These are phyloP conservation scores for Styphnolobium japonicum DNA, from an alignment of 306 rosid genomes.

Conservation along the genomic window DNA sequence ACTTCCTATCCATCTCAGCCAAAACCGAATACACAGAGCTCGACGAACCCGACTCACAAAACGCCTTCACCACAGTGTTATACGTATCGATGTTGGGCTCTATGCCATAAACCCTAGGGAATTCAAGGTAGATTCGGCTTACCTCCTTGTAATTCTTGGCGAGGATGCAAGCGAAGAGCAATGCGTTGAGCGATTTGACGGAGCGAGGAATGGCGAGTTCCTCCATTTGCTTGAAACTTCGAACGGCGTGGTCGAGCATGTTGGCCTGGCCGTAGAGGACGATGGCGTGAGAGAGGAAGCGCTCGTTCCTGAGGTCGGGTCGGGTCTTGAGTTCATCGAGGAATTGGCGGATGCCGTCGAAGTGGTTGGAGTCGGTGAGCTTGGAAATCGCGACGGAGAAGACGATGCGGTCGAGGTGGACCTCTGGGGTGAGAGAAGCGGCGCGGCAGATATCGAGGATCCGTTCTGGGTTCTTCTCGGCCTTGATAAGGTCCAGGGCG, in stretches of 20 bases:
- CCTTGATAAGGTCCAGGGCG: slow-evolving; percentile 58
- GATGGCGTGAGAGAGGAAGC: slow-evolving; percentile 60
- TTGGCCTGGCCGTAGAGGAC: slow-evolving; percentile 78
- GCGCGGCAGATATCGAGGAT: slow-evolving; percentile 75
- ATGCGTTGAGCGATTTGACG: slow-evolving; percentile 61
- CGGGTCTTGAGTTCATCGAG: slow-evolving; percentile 58
- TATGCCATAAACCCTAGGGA: slow-evolving; percentile 54
- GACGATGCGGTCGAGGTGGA: slow-evolving; percentile 63
- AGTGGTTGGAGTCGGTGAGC: slow-evolving; percentile 57
- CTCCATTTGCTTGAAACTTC: slow-evolving; percentile 43
- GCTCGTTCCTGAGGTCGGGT: slow-evolving; percentile 62
- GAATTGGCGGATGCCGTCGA: slow-evolving; percentile 53
- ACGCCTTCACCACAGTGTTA: slow-evolving; percentile 58
- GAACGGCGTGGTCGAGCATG: slow-evolving; percentile 61
- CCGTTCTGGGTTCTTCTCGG: slow-evolving; percentile 66
- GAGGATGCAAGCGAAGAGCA: slow-evolving; percentile 54
- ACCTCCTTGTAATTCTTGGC: slow-evolving; percentile 63
- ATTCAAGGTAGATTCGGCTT: slow-evolving; percentile 54
- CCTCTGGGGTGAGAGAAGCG: slow-evolving; percentile 66
- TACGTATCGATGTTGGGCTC: slow-evolving; percentile 61
- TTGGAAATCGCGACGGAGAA: slow-evolving; percentile 61
- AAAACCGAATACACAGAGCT: slow-evolving; percentile 57
- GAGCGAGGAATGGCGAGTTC: slow-evolving; percentile 44
- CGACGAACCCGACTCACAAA: slow-evolving; percentile 61
- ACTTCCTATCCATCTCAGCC: slow-evolving; percentile 71